A percentile compares a stretch with the other conserved stretches of the same genome.
Conservation (phyloP, 139 green algal species). For the Nannochloris sp. region DNA sequence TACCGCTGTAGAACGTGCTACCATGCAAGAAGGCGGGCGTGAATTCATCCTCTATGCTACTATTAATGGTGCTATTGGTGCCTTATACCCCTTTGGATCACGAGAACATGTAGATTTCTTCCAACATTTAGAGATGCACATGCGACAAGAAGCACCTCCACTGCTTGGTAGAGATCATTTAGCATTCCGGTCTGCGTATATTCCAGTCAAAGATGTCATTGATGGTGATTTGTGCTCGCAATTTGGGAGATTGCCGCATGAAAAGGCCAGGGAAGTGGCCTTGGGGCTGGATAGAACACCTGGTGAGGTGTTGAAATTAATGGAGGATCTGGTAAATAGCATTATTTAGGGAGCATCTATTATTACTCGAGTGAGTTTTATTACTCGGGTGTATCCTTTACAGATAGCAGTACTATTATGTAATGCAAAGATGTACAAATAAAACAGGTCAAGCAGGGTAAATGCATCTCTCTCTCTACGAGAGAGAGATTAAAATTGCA, state of each 20-base stretch:
- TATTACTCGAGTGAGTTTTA: not conserved
- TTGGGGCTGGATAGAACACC: conserved; percentile 85
- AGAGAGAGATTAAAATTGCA: no score
- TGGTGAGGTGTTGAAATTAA: conserved; percentile 95
- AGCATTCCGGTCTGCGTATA: conserved; percentile 83
- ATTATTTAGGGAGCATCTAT: conserved; percentile 26
- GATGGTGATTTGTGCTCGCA: conserved; percentile 97
- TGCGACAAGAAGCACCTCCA: conserved; percentile 88
- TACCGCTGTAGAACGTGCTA: conserved; percentile 64
- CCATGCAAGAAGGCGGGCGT: conserved; percentile 70
- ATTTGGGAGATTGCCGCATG: conserved; percentile 50
- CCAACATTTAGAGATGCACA: conserved; percentile 96
- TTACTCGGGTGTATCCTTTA: not conserved
- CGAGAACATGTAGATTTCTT: conserved; percentile 97
- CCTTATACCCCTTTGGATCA: conserved; percentile 77
- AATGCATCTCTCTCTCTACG: no score
- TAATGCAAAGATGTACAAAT: not conserved
- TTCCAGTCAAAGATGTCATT: conserved; percentile 86
- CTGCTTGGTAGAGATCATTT: conserved; percentile 91
- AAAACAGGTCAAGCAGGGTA: no score
- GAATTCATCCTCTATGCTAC: conserved; percentile 84
- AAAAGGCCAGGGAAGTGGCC: conserved; percentile 58
- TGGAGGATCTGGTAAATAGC: conserved; percentile 89
- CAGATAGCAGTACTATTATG: not conserved
- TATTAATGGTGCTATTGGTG: conserved; percentile 73